Conservation (phyloP, 495 filamentous ascomycete species). For the Penicillium riverlandense region DNA sequence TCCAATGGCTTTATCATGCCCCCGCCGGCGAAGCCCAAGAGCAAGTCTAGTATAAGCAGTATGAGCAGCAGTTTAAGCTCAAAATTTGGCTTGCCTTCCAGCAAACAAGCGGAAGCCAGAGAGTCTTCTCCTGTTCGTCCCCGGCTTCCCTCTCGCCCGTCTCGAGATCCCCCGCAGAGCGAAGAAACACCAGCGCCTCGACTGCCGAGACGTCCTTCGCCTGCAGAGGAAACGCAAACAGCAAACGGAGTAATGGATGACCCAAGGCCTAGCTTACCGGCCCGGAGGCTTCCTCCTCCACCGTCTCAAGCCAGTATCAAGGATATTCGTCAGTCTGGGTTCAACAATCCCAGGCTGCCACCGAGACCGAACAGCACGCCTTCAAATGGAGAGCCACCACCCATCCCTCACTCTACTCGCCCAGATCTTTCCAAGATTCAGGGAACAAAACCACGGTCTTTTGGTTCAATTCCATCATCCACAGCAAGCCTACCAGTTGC, state of each 20-base stretch:
- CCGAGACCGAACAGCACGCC: conserved; percentile 10
- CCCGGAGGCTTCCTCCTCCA: conserved; percentile 27
- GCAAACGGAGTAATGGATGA: conserved; percentile 11
- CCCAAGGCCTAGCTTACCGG: conserved; percentile 7
- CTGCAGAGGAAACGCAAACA: conserved; percentile 9
- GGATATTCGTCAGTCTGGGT: conserved; percentile 33
- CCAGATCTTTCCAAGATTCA: conserved; percentile 50
- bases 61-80: conserved; percentile 12
- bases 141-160: conserved; percentile 7
- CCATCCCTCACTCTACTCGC: conserved; percentile 48
- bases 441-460: conserved; percentile 45
- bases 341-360: conserved; percentile 18
- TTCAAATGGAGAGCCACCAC: conserved; percentile 37
- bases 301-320: conserved; percentile 20
- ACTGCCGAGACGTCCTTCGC: conserved; percentile 26
- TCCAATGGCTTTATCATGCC: conserved; percentile 9
- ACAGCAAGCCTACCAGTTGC: conserved; percentile 4
- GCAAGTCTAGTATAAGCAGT: conserved; percentile 10
- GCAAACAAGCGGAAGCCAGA: background rate
- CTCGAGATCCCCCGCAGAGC: background rate
- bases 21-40: conserved; percentile 17
- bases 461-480: conserved; percentile 11
- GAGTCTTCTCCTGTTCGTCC: conserved; percentile 8
- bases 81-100: conserved; percentile 9
- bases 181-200: conserved; percentile 11